Evolutionary conservation across 306 rosid species (phyloP).

Genomic region (Crotalaria pallida): DNA sequence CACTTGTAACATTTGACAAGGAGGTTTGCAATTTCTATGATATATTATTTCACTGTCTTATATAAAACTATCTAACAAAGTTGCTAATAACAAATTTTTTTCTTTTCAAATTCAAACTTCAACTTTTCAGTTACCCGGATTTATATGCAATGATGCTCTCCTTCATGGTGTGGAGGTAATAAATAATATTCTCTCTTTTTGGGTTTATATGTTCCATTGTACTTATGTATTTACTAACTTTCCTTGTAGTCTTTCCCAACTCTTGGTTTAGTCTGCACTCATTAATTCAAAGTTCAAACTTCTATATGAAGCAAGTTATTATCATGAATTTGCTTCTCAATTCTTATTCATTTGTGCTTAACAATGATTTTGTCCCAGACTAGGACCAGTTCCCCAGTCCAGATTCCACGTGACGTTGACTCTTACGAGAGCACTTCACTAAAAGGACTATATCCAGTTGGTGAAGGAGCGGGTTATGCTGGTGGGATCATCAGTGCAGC

Average conservation of each 20-base stretch:
- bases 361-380: slow-evolving; percentile 52
- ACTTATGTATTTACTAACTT: background rate
- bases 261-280: background rate
- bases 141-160: slow-evolving; percentile 78
- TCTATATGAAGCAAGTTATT: background rate
- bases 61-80: background rate
- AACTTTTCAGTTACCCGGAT: slow-evolving; percentile 78
- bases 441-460: slow-evolving; percentile 85
- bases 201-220: background rate
- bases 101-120: slow-evolving; percentile 13
- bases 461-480: slow-evolving; percentile 99
- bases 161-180: slow-evolving; percentile 98
- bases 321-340: slow-evolving; percentile 1
- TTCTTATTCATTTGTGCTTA: background rate
- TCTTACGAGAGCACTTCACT: slow-evolving; percentile 78
- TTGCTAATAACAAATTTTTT: background rate
- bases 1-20: slow-evolving; percentile 60
- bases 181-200: slow-evolving; percentile 1
- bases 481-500: slow-evolving; percentile 97
- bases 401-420: slow-evolving; percentile 60
- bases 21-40: slow-evolving; percentile 52
- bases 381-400: slow-evolving; percentile 90
- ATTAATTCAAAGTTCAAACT: background rate
- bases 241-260: background rate
- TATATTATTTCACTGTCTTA: background rate